Conservation (phyloP, 306 rosid species). For the Pterocarpus macrocarpus region DNA sequence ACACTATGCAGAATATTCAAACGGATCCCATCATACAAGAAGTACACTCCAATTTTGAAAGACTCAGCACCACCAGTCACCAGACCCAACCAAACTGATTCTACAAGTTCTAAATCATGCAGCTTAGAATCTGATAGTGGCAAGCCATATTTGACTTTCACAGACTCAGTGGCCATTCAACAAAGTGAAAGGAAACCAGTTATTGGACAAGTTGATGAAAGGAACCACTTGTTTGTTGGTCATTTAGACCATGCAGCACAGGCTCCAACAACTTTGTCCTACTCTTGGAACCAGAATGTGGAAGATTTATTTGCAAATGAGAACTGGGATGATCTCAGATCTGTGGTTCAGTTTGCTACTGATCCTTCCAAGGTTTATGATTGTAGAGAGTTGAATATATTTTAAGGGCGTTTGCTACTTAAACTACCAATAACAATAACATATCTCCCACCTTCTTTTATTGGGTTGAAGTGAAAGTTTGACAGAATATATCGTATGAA, state of each 20-base stretch:
- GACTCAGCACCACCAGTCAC: conserved; percentile 28
- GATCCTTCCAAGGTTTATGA: conserved; percentile 64
- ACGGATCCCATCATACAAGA: conserved; percentile 70
- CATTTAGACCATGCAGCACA: conserved; percentile 36
- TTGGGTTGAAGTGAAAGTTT: conserved; percentile 17
- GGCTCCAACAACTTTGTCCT: conserved; percentile 48
- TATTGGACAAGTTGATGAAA: conserved; percentile 41
- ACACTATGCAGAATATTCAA: conserved; percentile 88
- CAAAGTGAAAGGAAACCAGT: conserved; percentile 51
- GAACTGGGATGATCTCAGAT: conserved; percentile 78
- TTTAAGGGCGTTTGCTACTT: conserved; percentile 9
- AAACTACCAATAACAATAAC: neutral
- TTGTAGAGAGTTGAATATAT: conserved; percentile 39
- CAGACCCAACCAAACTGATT: conserved; percentile 45
- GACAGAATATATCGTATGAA: conserved; percentile 29
- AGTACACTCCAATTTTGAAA: conserved; percentile 58
- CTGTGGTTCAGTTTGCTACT: conserved; percentile 67
- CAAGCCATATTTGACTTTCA: conserved; percentile 45
- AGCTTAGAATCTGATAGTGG: conserved; percentile 67
- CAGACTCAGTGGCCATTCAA: conserved; percentile 50
- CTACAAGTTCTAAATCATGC: conserved; percentile 66
- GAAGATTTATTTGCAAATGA: conserved; percentile 59
- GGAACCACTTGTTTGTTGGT: conserved; percentile 40
- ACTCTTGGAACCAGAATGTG: conserved; percentile 54
- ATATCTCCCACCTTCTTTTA: neutral